Evolutionary conservation across 78 protist genomes (phyloP).

Genomic region (Tieghemostelium lacteum): DNA sequence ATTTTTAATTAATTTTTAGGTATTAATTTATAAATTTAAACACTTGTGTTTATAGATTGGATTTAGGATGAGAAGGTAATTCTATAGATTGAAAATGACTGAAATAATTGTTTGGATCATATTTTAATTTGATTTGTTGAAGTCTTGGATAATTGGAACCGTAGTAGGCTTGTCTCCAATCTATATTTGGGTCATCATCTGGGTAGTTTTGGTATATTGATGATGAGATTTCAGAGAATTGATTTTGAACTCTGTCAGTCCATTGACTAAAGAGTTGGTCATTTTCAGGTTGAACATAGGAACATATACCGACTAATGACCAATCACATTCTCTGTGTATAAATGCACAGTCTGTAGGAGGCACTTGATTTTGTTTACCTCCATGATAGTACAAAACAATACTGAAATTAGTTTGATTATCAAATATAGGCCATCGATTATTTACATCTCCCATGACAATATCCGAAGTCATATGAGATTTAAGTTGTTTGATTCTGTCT

Average conservation of each 20-base stretch:
- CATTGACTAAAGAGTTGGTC: conserved; percentile 1
- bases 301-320: neutral
- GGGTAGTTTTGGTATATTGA: conserved; percentile 14
- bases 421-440: no score
- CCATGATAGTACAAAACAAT: neutral
- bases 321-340: neutral
- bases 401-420: neutral
- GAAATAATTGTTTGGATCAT: conserved; percentile 39
- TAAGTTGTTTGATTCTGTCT: neutral
- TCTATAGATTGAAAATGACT: neutral
- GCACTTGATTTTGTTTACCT: neutral
- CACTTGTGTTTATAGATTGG: neutral
- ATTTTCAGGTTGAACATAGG: neutral
- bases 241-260: neutral
- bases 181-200: neutral
- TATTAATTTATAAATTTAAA: no score
- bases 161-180: conserved; percentile 20
- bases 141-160: conserved; percentile 1
- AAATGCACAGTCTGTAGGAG: neutral
- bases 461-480: neutral
- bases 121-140: conserved; percentile 12
- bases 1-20: no score
- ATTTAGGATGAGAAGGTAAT: neutral
- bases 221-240: neutral
- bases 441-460: neutral